These are phyloP conservation scores for Monilinia polystroma DNA, from an alignment of 2,329 filamentous ascomycete species.

Conservation along the genomic window DNA sequence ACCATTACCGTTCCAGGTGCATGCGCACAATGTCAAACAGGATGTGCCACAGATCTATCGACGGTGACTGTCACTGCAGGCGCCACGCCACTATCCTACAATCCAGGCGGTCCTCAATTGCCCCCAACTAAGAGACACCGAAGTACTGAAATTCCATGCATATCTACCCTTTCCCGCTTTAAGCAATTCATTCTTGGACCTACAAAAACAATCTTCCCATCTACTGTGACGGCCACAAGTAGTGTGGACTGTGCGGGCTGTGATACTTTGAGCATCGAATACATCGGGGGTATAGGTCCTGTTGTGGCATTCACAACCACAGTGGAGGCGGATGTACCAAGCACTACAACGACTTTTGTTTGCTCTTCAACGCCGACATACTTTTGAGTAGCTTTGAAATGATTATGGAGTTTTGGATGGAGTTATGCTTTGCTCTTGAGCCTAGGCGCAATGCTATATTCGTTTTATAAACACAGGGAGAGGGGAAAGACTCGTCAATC, in stretches of 20 bases:
- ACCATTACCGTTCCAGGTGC: conserved; percentile 33
- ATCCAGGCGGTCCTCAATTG: conserved; percentile 12
- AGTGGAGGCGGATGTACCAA: conserved; percentile 8
- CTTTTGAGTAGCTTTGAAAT: neutral
- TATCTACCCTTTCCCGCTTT: neutral
- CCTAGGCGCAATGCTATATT: neutral
- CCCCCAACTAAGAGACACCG: conserved; percentile 5
- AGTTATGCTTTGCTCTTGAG: neutral
- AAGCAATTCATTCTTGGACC: conserved; percentile 4
- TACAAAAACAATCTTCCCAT: conserved; percentile 13
- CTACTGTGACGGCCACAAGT: conserved; percentile 12
- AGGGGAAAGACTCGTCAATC: neutral
- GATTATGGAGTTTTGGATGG: neutral
- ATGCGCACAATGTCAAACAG: conserved; percentile 36
- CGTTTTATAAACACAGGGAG: neutral
- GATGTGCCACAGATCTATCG: conserved; percentile 31
- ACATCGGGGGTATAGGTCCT: conserved; percentile 19
- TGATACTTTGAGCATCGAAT: neutral
- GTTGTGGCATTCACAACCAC: conserved; percentile 14
- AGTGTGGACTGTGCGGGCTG: conserved; percentile 21
- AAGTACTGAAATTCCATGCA: conserved; percentile 4
- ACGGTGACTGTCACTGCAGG: conserved; percentile 16
- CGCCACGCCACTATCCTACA: neutral
- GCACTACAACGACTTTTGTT: conserved; percentile 10
- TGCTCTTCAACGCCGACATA: neutral